Evolutionary conservation across 2,329 filamentous ascomycete genomes (phyloP), one percentile per base, ranked within the genome.

Genomic region (Alternaria burnsii): DNA sequence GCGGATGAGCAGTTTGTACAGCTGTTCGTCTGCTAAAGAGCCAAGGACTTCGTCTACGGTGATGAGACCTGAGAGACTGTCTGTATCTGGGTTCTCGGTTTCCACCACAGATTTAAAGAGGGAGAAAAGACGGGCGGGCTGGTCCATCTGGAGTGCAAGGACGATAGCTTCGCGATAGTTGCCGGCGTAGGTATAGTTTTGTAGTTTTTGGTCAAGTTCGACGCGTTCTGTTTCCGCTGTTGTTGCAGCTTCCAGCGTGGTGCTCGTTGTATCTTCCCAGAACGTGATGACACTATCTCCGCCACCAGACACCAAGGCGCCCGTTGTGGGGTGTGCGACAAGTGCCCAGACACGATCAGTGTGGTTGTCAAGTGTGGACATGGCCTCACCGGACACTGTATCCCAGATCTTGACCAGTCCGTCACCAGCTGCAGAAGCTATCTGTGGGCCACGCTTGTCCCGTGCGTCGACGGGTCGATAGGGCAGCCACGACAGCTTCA

Each of bases 331-430:
- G 46, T 94, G 86, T 11, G 92, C 88, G 5, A 92, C 88, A 18
- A 98, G 82, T 0, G 93, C 93, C 94, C 94, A 97, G 1, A 98
- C 94, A 58, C 95, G 88, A 79, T 99, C 95, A 71, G 93, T 93
- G 78, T 99, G 95, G 79, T 98, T 98, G 80, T 99, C 95, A 5
- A 99, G 85, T 0, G 95, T 99, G 66, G 91, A 91, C 68, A 94
- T 92, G 3, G 89, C 85, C 78, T 98, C 95, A 47, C 94, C 93
- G 1, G 86, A 89, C 73, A 91, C 90, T 12, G 91, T 91, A 70
- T 97, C 92, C 95, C 95, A 99, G 32, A 99, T 88, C 80, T 98
- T 99, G 59, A 99, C 93, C 4, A 99, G 86, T 2, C 95, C 95
- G 78, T 99, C 96, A 60, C 93, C 94, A 40, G 92, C 95, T 14